phyloP scores from a whole-genome alignment of 345 rosid genomes.

The Sonneratia alba region DNA sequence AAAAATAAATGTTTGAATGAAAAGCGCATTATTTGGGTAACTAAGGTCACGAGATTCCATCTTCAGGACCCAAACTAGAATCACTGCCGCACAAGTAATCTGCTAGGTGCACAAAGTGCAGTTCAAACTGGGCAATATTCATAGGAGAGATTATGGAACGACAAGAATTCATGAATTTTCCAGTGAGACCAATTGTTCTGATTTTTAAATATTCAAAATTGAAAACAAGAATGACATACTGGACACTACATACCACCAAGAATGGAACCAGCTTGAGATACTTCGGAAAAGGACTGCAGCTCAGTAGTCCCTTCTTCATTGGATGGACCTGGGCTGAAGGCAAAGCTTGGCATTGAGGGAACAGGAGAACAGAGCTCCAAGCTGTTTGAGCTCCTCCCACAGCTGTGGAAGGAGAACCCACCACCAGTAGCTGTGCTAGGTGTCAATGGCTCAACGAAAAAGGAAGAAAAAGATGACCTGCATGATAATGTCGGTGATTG shows the following conservation, averaged over 20 bases:
- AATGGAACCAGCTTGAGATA: conserved; percentile 8
- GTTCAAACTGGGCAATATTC: too few relatives aligned
- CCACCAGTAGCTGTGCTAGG: conserved; percentile 24
- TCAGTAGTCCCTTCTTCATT: conserved; percentile 14
- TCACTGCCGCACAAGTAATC: neutral
- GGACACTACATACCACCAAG: conserved; percentile 26
- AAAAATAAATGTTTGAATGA: too few relatives aligned
- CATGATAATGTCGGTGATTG: conserved; percentile 32
- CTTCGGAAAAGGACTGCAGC: conserved; percentile 14
- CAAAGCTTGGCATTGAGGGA: conserved; percentile 48
- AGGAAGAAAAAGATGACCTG: conserved; percentile 43
- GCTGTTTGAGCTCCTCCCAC: conserved; percentile 22
- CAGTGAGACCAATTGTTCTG: too few relatives aligned
- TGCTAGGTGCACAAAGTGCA: neutral
- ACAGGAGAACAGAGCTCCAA: conserved; percentile 30
- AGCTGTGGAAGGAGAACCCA: conserved; percentile 32
- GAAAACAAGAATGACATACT: neutral
- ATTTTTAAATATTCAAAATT: too few relatives aligned
- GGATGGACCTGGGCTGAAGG: conserved; percentile 31
- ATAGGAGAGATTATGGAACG: too few relatives aligned
- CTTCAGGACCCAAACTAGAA: too few relatives aligned
- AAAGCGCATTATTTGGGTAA: too few relatives aligned
- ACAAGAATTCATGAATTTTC: too few relatives aligned
- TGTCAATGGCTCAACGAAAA: conserved; percentile 29
- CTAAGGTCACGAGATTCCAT: too few relatives aligned